These are phyloP conservation scores for Gracilariopsis chorda DNA, from an alignment of 23 red algal genomes.

Conservation along the genomic window DNA sequence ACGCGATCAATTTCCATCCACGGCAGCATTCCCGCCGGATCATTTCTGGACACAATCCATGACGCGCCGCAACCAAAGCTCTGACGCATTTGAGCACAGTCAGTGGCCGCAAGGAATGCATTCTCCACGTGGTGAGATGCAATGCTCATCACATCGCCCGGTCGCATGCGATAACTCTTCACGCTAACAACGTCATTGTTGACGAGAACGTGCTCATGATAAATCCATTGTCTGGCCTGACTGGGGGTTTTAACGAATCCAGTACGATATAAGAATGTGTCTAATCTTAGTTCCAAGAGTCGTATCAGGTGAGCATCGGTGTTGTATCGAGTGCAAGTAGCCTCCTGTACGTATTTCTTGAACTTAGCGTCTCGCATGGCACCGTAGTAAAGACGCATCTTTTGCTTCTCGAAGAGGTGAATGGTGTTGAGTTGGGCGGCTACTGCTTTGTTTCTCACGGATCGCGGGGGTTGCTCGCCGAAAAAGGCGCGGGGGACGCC, in stretches of 20 bases:
- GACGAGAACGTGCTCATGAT: constrained; percentile 67
- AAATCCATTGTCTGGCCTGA: constrained; percentile 75
- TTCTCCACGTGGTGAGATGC: not conserved
- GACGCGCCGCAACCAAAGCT: constrained; percentile 46
- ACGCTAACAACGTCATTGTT: constrained; percentile 44
- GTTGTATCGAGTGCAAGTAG: constrained; percentile 4
- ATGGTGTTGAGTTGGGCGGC: constrained; percentile 38
- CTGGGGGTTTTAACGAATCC: constrained; percentile 59
- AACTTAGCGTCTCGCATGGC: constrained; percentile 56
- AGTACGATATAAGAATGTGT: constrained; percentile 78
- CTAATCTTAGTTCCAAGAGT: constrained; percentile 58
- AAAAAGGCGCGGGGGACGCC: constrained; percentile 59
- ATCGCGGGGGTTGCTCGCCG: constrained; percentile 51
- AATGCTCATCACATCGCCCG: constrained; percentile 58
- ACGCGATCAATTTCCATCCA: constrained; percentile 74
- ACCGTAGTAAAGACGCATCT: constrained; percentile 77
- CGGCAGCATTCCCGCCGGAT: constrained; percentile 57
- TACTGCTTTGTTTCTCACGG: constrained; percentile 51
- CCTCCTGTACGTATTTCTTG: constrained; percentile 44
- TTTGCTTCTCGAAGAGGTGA: constrained; percentile 67
- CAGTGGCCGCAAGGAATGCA: not conserved
- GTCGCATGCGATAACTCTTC: constrained; percentile 20
- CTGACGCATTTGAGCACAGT: constrained; percentile 26
- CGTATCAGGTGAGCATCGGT: constrained; percentile 61
- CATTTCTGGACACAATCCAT: constrained; percentile 1